These are phyloP conservation scores for Elongisporangium prolatum DNA, from an alignment of 352 stramenopile genomes.

Conservation along the genomic window DNA sequence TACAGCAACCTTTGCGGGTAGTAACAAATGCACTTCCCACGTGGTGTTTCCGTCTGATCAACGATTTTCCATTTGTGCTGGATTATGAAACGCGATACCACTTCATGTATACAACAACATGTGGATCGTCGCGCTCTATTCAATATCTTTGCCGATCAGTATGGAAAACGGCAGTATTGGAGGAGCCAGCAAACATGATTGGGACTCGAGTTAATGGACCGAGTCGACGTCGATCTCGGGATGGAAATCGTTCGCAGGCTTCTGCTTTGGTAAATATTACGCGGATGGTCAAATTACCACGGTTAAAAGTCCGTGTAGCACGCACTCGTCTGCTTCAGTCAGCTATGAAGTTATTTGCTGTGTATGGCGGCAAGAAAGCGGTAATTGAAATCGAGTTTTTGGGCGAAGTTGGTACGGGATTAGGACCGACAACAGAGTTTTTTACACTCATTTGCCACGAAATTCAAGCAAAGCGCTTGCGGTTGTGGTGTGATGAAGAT, in stretches of 20 bases:
- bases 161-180: conserved; percentile 55
- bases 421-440: conserved; percentile 76
- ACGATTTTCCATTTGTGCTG: conserved; percentile 59
- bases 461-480: conserved; percentile 52
- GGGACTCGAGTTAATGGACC: conserved; percentile 1
- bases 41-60: conserved; percentile 51
- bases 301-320: conserved; percentile 69
- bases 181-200: conserved; percentile 20
- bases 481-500: conserved; percentile 56
- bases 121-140: conserved; percentile 61
- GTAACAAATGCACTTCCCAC: conserved; percentile 52
- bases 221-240: conserved; percentile 26
- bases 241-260: conserved; percentile 29
- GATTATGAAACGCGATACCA: conserved; percentile 58
- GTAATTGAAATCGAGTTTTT: conserved; percentile 81
- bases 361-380: conserved; percentile 72
- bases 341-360: conserved; percentile 62
- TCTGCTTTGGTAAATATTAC: conserved; percentile 42
- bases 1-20: conserved; percentile 58
- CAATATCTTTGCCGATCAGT: conserved; percentile 62
- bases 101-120: conserved; percentile 66
- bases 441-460: conserved; percentile 74
- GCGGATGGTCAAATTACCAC: conserved; percentile 69
- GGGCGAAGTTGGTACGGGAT: conserved; percentile 66
- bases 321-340: conserved; percentile 56